A percentile compares a stretch with the other conserved stretches of the same genome.
Evolutionary conservation across 495 filamentous ascomycete genomes (phyloP).

Genomic region (Lophium mytilinum): DNA sequence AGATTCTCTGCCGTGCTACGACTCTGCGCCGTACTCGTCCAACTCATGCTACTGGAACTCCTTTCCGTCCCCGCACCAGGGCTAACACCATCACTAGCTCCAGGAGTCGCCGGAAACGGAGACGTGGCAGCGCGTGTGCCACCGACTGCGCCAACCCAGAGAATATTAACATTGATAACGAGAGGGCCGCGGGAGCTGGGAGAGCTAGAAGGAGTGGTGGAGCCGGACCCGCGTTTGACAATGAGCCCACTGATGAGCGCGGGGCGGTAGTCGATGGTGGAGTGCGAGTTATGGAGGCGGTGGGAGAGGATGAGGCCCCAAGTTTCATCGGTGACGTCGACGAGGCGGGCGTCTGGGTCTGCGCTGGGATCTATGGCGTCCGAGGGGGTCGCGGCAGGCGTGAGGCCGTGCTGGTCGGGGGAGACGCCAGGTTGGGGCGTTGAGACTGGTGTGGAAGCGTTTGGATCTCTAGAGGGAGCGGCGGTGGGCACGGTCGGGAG

Average conservation of each 20-base stretch:
- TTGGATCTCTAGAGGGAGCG: neutral
- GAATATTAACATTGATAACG: constrained; percentile 28
- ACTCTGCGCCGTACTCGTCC: constrained; percentile 16
- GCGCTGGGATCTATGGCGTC: constrained; percentile 19
- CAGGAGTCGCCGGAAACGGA: constrained; percentile 6
- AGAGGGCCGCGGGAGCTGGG: constrained; percentile 5
- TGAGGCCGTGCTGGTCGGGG: constrained; percentile 40
- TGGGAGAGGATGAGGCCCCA: constrained; percentile 71
- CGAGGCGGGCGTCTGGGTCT: constrained; percentile 65
- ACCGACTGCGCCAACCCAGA: constrained; percentile 41
- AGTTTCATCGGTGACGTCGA: constrained; percentile 70
- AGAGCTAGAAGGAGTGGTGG: neutral
- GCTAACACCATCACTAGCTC: constrained; percentile 12
- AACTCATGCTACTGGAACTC: constrained; percentile 8
- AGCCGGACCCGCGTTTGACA: constrained; percentile 59
- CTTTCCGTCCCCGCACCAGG: constrained; percentile 20
- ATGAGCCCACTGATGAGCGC: constrained; percentile 66
- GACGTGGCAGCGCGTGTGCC: constrained; percentile 8
- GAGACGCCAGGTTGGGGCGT: constrained; percentile 33
- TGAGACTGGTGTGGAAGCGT: constrained; percentile 16
- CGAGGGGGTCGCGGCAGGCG: constrained; percentile 21
- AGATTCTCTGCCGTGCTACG: constrained; percentile 47
- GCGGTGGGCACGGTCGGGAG: constrained; percentile 28
- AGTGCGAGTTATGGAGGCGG: constrained; percentile 59
- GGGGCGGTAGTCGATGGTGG: constrained; percentile 54